Conservation (phyloP, 164 flowering plant species). For the Stephania yunnanensis region DNA sequence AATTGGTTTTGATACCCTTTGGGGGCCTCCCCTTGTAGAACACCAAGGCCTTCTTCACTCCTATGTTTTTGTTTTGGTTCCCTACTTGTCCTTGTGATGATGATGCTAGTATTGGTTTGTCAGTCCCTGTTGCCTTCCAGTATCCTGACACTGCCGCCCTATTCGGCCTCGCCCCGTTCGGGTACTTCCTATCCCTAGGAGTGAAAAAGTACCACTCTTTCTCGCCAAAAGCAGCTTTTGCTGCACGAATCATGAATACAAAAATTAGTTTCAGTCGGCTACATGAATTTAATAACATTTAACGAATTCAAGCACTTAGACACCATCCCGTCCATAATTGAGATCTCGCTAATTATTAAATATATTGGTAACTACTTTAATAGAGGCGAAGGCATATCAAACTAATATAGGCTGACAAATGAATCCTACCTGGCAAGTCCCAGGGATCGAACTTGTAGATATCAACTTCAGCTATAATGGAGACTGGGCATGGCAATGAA, state of each 20-base stretch:
- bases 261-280: too few species aligned
- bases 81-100: background rate
- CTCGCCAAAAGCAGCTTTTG: background rate
- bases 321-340: too few species aligned
- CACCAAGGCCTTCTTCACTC: conserved; percentile 4
- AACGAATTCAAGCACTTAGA: too few species aligned
- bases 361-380: too few species aligned
- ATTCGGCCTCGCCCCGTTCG: background rate
- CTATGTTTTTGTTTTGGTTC: background rate
- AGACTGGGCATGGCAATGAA: background rate
- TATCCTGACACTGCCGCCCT: conserved; percentile 1
- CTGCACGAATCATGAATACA: background rate
- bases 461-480: conserved; percentile 4
- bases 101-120: background rate
- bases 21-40: background rate
- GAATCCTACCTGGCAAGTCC: background rate
- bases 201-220: background rate
- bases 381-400: too few species aligned
- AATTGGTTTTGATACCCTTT: background rate
- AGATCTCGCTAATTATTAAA: too few species aligned
- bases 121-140: conserved; percentile 4
- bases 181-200: background rate
- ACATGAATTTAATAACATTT: too few species aligned
- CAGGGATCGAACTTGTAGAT: conserved; percentile 1
- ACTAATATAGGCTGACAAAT: too few species aligned